Evolutionary conservation across 1,284 basidiomycete species (phyloP).

Genomic region (Coriolopsis trogii): DNA sequence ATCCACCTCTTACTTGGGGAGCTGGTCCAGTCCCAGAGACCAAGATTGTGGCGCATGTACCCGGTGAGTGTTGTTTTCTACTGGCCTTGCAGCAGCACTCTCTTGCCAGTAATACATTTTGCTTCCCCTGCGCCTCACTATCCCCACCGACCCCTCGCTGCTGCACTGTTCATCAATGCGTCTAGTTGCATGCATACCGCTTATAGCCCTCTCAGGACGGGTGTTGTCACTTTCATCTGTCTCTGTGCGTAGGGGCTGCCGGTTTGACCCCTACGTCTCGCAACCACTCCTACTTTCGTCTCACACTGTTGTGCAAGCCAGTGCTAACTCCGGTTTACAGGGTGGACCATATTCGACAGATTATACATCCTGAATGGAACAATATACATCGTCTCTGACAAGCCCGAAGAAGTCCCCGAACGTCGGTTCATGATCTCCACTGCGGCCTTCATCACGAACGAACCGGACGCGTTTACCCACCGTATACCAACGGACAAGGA

Average conservation of each 20-base stretch:
- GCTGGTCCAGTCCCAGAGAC: constrained; percentile 54
- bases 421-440: constrained; percentile 60
- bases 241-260: too few species aligned
- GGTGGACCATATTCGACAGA: constrained; percentile 85
- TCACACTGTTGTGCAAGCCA: not conserved
- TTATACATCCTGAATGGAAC: constrained; percentile 78
- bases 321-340: constrained; percentile 37
- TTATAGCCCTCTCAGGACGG: too few species aligned
- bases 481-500: constrained; percentile 76
- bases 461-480: constrained; percentile 43
- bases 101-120: too few species aligned
- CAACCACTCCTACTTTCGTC: too few species aligned
- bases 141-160: too few species aligned
- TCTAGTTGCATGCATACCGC: too few species aligned
- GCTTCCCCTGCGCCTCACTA: too few species aligned
- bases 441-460: constrained; percentile 49
- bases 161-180: too few species aligned
- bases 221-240: too few species aligned
- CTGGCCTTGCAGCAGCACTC: not conserved
- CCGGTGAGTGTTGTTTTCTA: constrained; percentile 44
- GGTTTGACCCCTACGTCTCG: too few species aligned
- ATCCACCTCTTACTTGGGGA: constrained; percentile 35
- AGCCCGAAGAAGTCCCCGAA: constrained; percentile 56
- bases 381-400: constrained; percentile 71
- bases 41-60: constrained; percentile 60